These are phyloP conservation scores for Angophora floribunda DNA, from an alignment of 345 rosid species.

Conservation along the genomic window DNA sequence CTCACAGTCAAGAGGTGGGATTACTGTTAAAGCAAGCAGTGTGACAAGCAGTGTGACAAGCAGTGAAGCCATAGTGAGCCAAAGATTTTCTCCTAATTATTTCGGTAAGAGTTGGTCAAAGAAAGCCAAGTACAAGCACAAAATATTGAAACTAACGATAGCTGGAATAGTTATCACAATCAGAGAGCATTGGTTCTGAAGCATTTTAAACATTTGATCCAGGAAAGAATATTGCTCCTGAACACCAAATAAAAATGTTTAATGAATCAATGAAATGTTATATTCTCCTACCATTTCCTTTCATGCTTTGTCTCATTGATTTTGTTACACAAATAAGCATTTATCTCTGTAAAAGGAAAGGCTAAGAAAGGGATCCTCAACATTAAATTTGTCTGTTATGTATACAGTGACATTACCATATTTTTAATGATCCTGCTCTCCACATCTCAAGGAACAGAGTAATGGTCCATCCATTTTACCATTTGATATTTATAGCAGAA, in stretches of 20 bases:
- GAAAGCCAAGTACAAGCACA: background rate
- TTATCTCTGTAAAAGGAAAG: background rate
- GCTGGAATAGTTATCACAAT: background rate
- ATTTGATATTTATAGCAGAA: background rate
- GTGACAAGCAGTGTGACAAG: background rate
- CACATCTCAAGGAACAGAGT: background rate
- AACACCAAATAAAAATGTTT: background rate
- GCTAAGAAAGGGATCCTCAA: background rate
- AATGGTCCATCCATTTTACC: background rate
- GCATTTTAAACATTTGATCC: background rate
- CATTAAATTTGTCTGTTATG: background rate
- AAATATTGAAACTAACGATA: background rate
- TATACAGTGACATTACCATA: background rate
- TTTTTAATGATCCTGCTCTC: background rate
- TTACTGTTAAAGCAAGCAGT: background rate
- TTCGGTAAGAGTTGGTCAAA: background rate
- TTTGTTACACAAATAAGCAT: background rate
- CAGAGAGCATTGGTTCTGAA: background rate
- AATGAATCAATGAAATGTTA: background rate
- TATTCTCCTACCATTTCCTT: background rate
- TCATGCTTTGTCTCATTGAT: background rate
- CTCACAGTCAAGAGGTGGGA: background rate
- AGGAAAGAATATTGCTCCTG: background rate
- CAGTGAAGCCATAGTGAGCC: background rate
- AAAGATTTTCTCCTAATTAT: background rate